Percentiles rank a stretch among this genome's conserved stretches.
These are phyloP conservation scores for Neonectria hederae DNA, from an alignment of 2,329 filamentous ascomycete species.

Conservation along the genomic window DNA sequence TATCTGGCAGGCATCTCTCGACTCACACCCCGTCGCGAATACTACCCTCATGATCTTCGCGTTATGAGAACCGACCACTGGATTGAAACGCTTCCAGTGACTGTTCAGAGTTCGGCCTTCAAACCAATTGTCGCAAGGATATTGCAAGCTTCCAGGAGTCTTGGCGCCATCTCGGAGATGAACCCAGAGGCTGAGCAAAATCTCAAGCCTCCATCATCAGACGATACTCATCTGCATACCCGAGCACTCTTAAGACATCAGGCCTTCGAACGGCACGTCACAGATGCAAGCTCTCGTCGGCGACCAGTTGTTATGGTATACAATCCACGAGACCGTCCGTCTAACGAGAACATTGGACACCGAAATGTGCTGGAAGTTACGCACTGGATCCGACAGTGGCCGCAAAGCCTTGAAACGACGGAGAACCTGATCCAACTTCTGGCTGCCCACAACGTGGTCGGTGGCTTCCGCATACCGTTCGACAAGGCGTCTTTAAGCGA, in stretches of 20 bases:
- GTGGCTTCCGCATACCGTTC: slow-evolving; percentile 30
- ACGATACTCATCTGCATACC: slow-evolving; percentile 31
- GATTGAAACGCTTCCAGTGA: slow-evolving; percentile 40
- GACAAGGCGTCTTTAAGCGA: slow-evolving; percentile 33
- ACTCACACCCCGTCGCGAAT: slow-evolving; percentile 46
- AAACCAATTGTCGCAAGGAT: slow-evolving; percentile 45
- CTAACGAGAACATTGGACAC: slow-evolving; percentile 29
- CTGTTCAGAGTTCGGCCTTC: slow-evolving; percentile 49
- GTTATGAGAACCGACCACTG: slow-evolving; percentile 49
- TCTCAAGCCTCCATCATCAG: slow-evolving; percentile 15
- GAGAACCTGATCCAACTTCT: slow-evolving; percentile 30
- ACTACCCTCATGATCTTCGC: slow-evolving; percentile 49
- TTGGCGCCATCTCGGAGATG: slow-evolving; percentile 34
- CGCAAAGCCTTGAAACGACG: slow-evolving; percentile 31
- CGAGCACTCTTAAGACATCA: slow-evolving; percentile 33
- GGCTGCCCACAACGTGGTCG: slow-evolving; percentile 23
- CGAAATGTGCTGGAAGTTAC: slow-evolving; percentile 38
- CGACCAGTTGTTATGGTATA: slow-evolving; percentile 23
- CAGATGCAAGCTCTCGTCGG: slow-evolving; percentile 12
- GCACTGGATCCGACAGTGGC: slow-evolving; percentile 28
- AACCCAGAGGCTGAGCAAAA: slow-evolving; percentile 18
- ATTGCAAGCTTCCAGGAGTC: slow-evolving; percentile 42
- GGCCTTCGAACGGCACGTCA: slow-evolving; percentile 25
- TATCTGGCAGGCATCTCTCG: slow-evolving; percentile 25
- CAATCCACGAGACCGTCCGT: slow-evolving; percentile 34